Percentiles rank a stretch among this genome's conserved stretches.
phyloP scores from a whole-genome alignment of 345 rosid genomes.

The Euphorbia pulcherrima region DNA sequence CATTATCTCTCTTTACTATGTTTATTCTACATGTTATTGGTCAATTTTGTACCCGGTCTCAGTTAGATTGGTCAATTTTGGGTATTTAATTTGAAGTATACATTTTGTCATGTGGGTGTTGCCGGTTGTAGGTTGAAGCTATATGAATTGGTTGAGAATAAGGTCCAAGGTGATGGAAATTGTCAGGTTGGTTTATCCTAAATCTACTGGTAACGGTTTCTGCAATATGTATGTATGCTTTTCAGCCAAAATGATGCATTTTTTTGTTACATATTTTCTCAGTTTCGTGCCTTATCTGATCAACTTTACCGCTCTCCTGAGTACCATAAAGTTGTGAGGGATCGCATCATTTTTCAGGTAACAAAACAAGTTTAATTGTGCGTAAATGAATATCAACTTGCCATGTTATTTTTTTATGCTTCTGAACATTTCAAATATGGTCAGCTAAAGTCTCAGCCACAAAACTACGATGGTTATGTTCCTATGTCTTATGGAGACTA shows the following conservation, averaged over 20 bases:
- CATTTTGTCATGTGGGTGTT: neutral
- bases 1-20: neutral
- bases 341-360: conserved; percentile 69
- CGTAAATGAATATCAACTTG: neutral
- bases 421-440: conserved; percentile 13
- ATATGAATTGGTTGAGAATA: conserved; percentile 56
- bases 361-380: neutral
- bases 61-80: neutral
- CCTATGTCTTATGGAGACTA: conserved; percentile 55
- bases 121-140: conserved; percentile 37
- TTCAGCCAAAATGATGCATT: conserved; percentile 12
- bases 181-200: conserved; percentile 52
- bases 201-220: neutral
- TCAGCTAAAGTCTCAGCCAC: conserved; percentile 47
- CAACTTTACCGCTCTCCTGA: conserved; percentile 81
- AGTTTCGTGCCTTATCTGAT: conserved; percentile 87
- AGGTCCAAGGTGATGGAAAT: conserved; percentile 68
- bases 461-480: conserved; percentile 48
- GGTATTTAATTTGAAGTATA: neutral
- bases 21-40: neutral
- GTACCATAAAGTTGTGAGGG: conserved; percentile 66
- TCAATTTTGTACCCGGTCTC: neutral
- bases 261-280: conserved; percentile 22
- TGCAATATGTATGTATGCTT: neutral
- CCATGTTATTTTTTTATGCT: neutral